Percentiles rank a stretch among this genome's conserved stretches.
phyloP scores from a whole-genome alignment of 116 monocot genomes.

The Zostera marina region DNA sequence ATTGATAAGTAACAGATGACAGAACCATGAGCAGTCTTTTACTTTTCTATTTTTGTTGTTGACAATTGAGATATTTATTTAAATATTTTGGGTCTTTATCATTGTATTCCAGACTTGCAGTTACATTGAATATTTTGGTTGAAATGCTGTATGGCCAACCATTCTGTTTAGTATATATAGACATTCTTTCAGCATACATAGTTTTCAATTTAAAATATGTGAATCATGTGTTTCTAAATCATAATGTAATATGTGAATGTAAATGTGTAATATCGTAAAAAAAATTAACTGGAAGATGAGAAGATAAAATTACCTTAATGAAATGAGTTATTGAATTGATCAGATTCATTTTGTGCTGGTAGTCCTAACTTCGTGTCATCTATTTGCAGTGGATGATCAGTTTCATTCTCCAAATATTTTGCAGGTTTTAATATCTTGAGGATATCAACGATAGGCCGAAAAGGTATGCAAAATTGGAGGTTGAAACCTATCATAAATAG shows the following conservation, averaged over 20 bases:
- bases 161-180: no score
- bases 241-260: not conserved
- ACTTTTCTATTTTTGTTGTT: no score
- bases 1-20: no score
- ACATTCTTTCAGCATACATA: no score
- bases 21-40: no score
- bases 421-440: constrained; percentile 4
- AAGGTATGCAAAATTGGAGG: constrained; percentile 17
- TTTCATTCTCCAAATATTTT: constrained; percentile 9
- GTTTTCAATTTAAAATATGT: not conserved
- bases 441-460: constrained; percentile 18
- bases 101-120: no score
- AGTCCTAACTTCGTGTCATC: constrained; percentile 14
- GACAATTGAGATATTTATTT: no score
- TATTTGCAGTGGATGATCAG: constrained; percentile 4
- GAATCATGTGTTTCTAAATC: not conserved
- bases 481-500: constrained; percentile 30
- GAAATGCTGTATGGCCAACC: no score
- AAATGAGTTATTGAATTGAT: not conserved
- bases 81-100: no score
- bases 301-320: constrained; percentile 10
- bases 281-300: not conserved
- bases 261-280: no score
- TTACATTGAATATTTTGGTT: no score
- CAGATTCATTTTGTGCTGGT: not conserved